Conservation (phyloP, 768 basidiomycete genomes). For the Mycena capillaripes region DNA sequence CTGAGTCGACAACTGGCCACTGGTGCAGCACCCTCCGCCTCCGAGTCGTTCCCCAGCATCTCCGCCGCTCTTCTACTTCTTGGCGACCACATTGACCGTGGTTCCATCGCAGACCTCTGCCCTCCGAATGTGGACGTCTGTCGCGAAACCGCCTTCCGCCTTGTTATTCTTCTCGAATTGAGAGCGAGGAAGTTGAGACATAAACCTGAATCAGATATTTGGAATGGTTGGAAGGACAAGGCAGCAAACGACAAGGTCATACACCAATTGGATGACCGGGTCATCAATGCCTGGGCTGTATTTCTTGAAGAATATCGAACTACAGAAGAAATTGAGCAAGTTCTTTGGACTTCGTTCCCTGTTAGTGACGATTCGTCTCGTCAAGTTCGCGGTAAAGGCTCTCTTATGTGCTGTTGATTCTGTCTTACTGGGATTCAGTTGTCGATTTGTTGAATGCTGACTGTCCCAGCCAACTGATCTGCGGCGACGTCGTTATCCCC, state of each 20-base stretch:
- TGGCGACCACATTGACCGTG: conserved; percentile 38
- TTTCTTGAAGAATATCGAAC: conserved; percentile 59
- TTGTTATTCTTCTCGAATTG: conserved; percentile 52
- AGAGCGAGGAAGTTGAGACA: conserved; percentile 41
- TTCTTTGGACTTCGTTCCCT: conserved; percentile 64
- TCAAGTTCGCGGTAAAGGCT: conserved; percentile 48
- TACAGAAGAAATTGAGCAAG: conserved; percentile 58
- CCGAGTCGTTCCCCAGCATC: conserved; percentile 34
- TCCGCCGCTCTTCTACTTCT: conserved; percentile 35
- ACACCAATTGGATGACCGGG: conserved; percentile 49
- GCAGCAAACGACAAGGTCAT: conserved; percentile 41
- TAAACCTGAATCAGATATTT: conserved; percentile 49
- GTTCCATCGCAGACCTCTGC: conserved; percentile 39
- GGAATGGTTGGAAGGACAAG: conserved; percentile 58
- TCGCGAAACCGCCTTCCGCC: conserved; percentile 45
- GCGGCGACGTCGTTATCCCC: conserved; percentile 57
- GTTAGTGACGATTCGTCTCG: conserved; percentile 42
- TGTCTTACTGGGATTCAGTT: conserved; percentile 47
- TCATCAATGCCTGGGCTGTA: conserved; percentile 53
- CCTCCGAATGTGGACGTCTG: conserved; percentile 35
- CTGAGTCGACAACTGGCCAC: conserved; percentile 2
- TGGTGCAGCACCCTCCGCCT: neutral
- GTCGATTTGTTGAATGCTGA: conserved; percentile 55
- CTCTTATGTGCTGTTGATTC: neutral
- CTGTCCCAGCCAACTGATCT: conserved; percentile 53